Percentiles rank a stretch among this genome's conserved stretches.
These are phyloP conservation scores for Leccinum fibrillosum DNA, from an alignment of 768 basidiomycete species.

Conservation along the genomic window DNA sequence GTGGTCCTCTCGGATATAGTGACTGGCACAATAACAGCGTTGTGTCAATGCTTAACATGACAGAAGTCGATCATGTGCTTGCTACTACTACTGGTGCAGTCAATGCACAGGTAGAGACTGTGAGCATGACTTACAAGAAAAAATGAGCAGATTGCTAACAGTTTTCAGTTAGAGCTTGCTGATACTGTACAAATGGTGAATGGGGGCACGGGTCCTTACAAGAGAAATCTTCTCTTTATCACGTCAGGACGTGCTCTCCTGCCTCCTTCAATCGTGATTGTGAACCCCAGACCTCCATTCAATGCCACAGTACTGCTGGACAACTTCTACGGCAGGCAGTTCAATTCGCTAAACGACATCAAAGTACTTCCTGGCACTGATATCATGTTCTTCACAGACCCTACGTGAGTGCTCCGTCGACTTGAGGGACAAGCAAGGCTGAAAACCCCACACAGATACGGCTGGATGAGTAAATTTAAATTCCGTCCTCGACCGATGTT, in stretches of 20 bases:
- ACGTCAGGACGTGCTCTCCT: constrained; percentile 63
- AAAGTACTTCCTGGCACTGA: constrained; percentile 68
- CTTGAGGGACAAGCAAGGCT: not conserved
- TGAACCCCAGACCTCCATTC: constrained; percentile 62
- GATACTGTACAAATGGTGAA: constrained; percentile 68
- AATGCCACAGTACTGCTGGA: constrained; percentile 71
- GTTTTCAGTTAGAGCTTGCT: constrained; percentile 51
- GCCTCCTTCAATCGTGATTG: constrained; percentile 61
- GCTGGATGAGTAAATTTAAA: constrained; percentile 59
- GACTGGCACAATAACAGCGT: constrained; percentile 63
- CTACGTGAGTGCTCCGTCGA: constrained; percentile 41
- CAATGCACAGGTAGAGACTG: constrained; percentile 49
- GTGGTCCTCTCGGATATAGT: constrained; percentile 62
- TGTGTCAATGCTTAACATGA: constrained; percentile 59
- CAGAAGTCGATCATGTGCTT: constrained; percentile 48
- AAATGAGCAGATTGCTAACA: not conserved
- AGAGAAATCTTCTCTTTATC: constrained; percentile 54
- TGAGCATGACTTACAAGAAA: constrained; percentile 12
- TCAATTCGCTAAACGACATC: constrained; percentile 80
- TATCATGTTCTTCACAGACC: constrained; percentile 75
- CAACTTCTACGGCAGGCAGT: constrained; percentile 78
- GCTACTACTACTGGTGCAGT: constrained; percentile 34
- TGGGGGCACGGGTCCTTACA: constrained; percentile 63
- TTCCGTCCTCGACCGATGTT: constrained; percentile 67
- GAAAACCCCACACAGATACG: constrained; percentile 43